Percentiles rank a stretch among this genome's conserved stretches.
Evolutionary conservation across 257 asterid genomes (phyloP).

Genomic region (Oldenlandia corymbosa): DNA sequence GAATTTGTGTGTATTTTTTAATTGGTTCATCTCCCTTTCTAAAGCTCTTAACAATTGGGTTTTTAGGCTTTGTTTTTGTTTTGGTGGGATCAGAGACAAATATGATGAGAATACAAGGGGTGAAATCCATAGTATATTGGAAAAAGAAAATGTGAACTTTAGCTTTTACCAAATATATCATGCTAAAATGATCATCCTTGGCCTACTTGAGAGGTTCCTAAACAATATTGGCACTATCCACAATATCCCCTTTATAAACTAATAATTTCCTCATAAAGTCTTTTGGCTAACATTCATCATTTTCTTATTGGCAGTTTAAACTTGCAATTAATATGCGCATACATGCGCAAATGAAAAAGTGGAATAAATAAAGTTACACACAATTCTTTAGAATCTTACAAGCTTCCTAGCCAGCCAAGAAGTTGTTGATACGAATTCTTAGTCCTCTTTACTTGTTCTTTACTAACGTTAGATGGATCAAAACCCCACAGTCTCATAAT

Average conservation of each 20-base stretch:
- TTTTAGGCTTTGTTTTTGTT: no score
- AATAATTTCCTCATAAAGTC: no score
- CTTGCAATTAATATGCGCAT: background rate
- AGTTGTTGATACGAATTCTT: background rate
- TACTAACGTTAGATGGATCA: no score
- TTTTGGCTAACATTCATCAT: slow-evolving; percentile 1
- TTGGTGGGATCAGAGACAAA: background rate
- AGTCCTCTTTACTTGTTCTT: background rate
- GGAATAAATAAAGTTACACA: slow-evolving; percentile 8
- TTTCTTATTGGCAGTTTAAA: background rate
- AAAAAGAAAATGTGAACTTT: background rate
- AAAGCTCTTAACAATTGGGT: no score
- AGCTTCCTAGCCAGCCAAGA: slow-evolving; percentile 12
- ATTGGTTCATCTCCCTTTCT: no score
- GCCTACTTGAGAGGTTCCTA: no score
- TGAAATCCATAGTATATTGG: background rate
- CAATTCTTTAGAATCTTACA: background rate
- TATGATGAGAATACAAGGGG: background rate
- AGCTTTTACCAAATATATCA: background rate
- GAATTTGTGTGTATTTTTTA: no score
- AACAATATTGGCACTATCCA: no score
- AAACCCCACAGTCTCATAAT: no score
- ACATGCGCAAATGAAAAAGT: slow-evolving; percentile 14
- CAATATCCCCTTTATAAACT: no score
- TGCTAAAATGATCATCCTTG: no score